phyloP scores from a whole-genome alignment of 202 grass and related monocot genomes.

The Zoysia matrella region DNA sequence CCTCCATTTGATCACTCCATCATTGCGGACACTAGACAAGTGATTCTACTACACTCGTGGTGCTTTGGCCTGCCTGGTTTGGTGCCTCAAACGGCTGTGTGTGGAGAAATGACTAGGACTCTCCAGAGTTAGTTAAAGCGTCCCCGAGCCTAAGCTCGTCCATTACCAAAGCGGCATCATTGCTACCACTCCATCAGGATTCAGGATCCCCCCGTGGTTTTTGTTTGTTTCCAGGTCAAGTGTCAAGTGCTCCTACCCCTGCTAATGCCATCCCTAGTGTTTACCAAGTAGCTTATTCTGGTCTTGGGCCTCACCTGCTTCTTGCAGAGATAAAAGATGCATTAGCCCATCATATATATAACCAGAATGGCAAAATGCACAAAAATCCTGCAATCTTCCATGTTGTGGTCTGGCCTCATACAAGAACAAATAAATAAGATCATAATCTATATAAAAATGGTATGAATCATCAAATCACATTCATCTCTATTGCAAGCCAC shows the following conservation, averaged over 20 bases:
- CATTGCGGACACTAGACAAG: conserved; percentile 44
- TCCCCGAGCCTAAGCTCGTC: conserved; percentile 40
- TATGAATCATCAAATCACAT: background rate
- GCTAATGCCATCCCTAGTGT: conserved; percentile 21
- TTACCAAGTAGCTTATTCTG: conserved; percentile 6
- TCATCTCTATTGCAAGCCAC: conserved; percentile 3
- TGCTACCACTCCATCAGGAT: conserved; percentile 36
- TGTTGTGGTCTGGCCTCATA: background rate
- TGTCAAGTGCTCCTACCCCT: conserved; percentile 1
- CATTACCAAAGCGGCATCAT: conserved; percentile 49
- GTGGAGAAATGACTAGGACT: conserved; percentile 45
- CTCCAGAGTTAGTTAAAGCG: conserved; percentile 47
- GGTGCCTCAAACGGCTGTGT: conserved; percentile 48
- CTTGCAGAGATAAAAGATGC: conserved; percentile 17
- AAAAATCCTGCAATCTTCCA: conserved; percentile 1
- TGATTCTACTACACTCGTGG: conserved; percentile 5
- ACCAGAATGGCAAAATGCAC: background rate
- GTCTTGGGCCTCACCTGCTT: conserved; percentile 45
- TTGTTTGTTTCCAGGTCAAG: conserved; percentile 40
- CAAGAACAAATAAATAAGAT: conserved; percentile 24
- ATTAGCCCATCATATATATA: background rate
- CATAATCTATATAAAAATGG: background rate
- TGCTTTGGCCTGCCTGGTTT: conserved; percentile 45
- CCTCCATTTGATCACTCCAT: conserved; percentile 30
- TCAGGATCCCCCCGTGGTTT: conserved; percentile 19